phyloP scores from a whole-genome alignment of 768 basidiomycete species.

The Vararia minispora region DNA sequence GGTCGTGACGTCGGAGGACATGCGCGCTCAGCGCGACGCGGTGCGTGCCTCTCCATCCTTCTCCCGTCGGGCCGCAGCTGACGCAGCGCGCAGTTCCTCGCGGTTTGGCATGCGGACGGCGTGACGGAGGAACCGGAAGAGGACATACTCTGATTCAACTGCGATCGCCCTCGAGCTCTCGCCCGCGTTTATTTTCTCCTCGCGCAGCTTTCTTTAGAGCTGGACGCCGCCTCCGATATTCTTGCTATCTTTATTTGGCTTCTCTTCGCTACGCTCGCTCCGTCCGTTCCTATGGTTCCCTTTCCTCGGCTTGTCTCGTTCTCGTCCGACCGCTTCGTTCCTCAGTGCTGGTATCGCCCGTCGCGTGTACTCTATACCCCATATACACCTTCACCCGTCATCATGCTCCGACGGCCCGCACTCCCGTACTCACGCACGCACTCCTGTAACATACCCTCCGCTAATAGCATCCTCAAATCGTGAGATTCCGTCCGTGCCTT shows the following conservation, averaged over 20 bases:
- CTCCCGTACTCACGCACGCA: too few species aligned
- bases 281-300: too few species aligned
- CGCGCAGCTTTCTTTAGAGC: too few species aligned
- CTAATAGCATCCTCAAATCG: too few species aligned
- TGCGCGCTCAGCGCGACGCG: slow-evolving; percentile 44
- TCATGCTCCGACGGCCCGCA: too few species aligned
- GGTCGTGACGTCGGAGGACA: slow-evolving; percentile 52
- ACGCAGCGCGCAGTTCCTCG: slow-evolving; percentile 44
- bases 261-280: background rate
- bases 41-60: slow-evolving; percentile 33
- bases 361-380: too few species aligned
- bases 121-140: slow-evolving; percentile 48
- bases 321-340: too few species aligned
- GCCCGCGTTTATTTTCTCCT: background rate
- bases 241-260: background rate
- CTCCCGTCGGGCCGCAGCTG: slow-evolving; percentile 1
- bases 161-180: background rate
- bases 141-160: slow-evolving; percentile 10
- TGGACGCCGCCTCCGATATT: slow-evolving; percentile 19
- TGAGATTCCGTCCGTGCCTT: too few species aligned
- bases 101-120: slow-evolving; percentile 78
- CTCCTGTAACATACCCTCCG: too few species aligned
- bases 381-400: too few species aligned
- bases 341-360: too few species aligned
- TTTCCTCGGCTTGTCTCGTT: too few species aligned